Percentiles rank a stretch among this genome's conserved stretches.
phyloP scores from a whole-genome alignment of 2,329 filamentous ascomycete species.

The Aspergillus japonicus region DNA sequence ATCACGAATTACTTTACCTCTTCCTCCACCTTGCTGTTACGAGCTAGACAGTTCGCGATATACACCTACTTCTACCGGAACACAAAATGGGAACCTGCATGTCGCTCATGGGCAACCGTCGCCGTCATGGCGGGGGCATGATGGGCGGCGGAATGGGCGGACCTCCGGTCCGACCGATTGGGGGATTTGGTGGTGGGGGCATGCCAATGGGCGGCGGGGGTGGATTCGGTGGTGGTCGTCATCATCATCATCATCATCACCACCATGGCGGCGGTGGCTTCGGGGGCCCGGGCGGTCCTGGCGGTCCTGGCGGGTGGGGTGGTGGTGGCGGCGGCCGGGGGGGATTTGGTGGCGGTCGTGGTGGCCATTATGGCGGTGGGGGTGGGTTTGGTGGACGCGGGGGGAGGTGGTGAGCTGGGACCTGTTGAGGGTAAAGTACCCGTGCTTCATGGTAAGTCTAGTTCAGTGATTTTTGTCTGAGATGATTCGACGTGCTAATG shows the following conservation, averaged over 20 bases:
- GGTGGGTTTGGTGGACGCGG: neutral
- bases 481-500: too few relatives aligned
- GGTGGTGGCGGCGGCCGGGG: neutral
- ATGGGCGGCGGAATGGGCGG: neutral
- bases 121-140: neutral
- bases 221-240: neutral
- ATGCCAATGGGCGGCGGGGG: neutral
- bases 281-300: neutral
- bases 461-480: too few relatives aligned
- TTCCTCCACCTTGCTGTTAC: too few relatives aligned
- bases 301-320: neutral
- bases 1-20: too few relatives aligned
- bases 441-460: too few relatives aligned
- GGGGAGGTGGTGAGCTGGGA: neutral
- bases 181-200: neutral
- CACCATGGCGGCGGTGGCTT: neutral
- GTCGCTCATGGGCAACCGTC: neutral
- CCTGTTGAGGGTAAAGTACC: too few relatives aligned
- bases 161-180: neutral
- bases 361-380: neutral
- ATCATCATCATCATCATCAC: neutral
- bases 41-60: too few relatives aligned
- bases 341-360: neutral
- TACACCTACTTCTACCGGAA: too few relatives aligned
- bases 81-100: neutral